Base-by-base conservation (phyloP, 23 red algal genomes). In the Gracilaria caudata region DNA sequence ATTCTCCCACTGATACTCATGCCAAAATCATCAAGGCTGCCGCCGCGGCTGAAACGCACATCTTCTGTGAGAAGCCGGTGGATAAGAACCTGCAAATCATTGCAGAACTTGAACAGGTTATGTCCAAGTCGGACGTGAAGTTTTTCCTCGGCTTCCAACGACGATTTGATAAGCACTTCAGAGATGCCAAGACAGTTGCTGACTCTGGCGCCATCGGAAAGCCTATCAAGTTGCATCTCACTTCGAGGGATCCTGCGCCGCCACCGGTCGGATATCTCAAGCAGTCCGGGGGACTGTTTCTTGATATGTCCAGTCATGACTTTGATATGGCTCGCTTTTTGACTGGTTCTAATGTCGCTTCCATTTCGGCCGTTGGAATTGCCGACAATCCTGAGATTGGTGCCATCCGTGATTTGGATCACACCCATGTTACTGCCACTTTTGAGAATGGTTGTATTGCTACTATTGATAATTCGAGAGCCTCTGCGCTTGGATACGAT, bases 21-120 rank as follows among this genome's bases (percentile, higher is more conserved):
- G 82, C 77, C 0, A 93, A 99, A 28, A 99, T 99, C 73, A 99
- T 99, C 55, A 59, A 87, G 68, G 85, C 77, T 21, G 89, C 93
- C 13, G 93, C 86, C 4, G 41, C 79, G 7, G 93, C 92, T 0
- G 97, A 90, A 7, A 99, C 95, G 65, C 97, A 99, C 72, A 95
- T 99, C 51, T 99, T 99, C 79, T 95, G 92, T 68, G 97, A 99
- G 44, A 99, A 99, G 51, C 97, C 97, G 0, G 94, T 99, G 4
- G 97, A 99, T 41, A 94, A 95, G 66, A 68, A 86, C 36, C 86
- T 99, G 33, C 41, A 73, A 11, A 61, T 86, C 40, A 95, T 99
- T 45, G 85, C 95, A 35, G 75, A 94, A 40, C 47, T 94, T 0
- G 65, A 84, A 17, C 35, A 56, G 21, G 82, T 81, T 28, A 75